Base-by-base conservation (phyloP, 2,329 filamentous ascomycete species). In the Stagonosporopsis tanaceti region DNA sequence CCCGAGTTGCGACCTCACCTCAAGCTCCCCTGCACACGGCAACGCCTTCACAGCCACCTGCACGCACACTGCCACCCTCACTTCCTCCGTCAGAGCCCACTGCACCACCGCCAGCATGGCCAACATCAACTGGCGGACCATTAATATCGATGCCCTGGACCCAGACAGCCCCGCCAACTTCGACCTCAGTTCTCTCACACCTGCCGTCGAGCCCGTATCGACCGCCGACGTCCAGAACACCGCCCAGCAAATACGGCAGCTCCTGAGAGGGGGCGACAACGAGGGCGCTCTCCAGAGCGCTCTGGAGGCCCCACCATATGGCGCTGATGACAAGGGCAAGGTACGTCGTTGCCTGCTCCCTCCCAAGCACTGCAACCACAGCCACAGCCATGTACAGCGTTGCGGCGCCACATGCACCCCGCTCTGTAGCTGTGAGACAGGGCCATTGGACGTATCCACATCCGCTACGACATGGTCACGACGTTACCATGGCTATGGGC, bases 121-220 rank as follows among this genome's bases (percentile, higher is more conserved):
- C 39, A 70, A 76, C 52, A 77, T 85, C 78, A 88, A 89, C 76
- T 89, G 85, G 81, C 91, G 93, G 78, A 97, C 92, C 66, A 95
- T 97, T 84, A 92, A 97, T 84, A 90, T 97, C 77, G 93, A 97
- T 77, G 89, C 89, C 67, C 85, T 96, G 70, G 91, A 95, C 77
- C 92, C 93, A 58, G 93, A 98, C 78, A 95, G 92, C 69, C 87
- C 91, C 65, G 81, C 87, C 78, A 98, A 97, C 85, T 98, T 98
- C 81, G 91, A 96, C 79, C 87, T 91, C 62, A 86, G 89, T 58
- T 92, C 92, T 17, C 87, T 98, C 68, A 88, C 90, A 65, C 92
- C 93, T 34, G 85, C 90, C 40, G 87, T 87, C 57, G 84, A 90
- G 65, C 89, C 93, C 67, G 85, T 91, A 60, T 87, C 85, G 68